Base-by-base conservation (phyloP, 1,284 basidiomycete genomes). In the Cryptococcus sp. region DNA sequence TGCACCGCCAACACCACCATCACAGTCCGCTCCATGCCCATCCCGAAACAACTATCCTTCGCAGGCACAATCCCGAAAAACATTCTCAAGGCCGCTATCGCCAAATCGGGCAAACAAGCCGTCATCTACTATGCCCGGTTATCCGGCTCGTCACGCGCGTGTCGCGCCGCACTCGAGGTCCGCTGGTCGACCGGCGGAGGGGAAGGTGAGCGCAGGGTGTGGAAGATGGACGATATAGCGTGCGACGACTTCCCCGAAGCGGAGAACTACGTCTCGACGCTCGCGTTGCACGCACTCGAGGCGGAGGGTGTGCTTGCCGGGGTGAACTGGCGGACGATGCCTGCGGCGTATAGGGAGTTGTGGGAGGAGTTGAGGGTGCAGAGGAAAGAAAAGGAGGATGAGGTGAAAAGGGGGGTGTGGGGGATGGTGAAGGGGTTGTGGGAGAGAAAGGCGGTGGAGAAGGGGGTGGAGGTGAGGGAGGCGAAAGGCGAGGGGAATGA, bases 331-430 rank as follows among this genome's bases (percentile, higher is more conserved):
- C 60, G 88, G 61, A 72, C 84, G 11, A 80, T 98, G 21, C 91
- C 93, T n/a, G 80, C 87, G 0, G 82, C 84, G 11, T 96, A 87
- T 73, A 83, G 92, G 56, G 89, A 93, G 68, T 79, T 98, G 39
- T 99, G 96, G 96, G 88, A 92, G 57, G 91, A 97, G 76, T 79
- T 98, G 21, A 91, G 94, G 67, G 73, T 70, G 5, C 77, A 79
- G 33, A 81, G 89, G 58, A 88, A 87, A 66, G 66, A 73, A 9
- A 79, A 80, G 44, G 85, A 88, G 50, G 85, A 92, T 59, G 75
- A 71, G 18, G 81, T 80, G 38, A 91, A 92, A 69, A 80, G 89
- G 33, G 77, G 76, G 9, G 75, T 84, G 1, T 95, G 91, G 91
- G 80, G 79, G 3, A 85, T 82, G 55, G 76, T 96, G 49, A 82